phyloP scores from a whole-genome alignment of 176 grass and related monocot genomes.

The Thinopyrum elongatum region DNA sequence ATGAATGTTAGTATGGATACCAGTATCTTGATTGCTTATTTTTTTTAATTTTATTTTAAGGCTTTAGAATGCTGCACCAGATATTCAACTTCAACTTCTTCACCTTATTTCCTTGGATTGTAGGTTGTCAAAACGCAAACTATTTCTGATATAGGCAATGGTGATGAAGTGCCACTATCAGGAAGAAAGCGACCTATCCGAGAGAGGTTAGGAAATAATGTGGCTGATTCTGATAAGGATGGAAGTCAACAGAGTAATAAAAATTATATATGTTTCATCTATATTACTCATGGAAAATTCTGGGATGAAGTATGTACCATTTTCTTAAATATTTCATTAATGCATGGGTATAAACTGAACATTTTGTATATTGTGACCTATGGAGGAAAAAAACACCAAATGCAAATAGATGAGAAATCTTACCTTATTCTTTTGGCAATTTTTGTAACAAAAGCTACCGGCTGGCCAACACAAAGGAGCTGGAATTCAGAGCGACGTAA shows the following conservation, averaged over 20 bases:
- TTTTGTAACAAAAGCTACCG: slow-evolving; percentile 1
- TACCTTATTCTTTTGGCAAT: neutral
- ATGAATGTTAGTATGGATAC: slow-evolving; percentile 1
- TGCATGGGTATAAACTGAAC: slow-evolving; percentile 28
- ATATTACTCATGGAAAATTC: slow-evolving; percentile 17
- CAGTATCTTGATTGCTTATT: neutral
- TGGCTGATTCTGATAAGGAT: slow-evolving; percentile 33
- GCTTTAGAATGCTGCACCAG: neutral
- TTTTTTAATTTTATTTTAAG: neutral
- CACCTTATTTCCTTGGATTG: neutral
- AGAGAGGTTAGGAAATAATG: slow-evolving; percentile 57
- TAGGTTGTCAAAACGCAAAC: slow-evolving; percentile 65
- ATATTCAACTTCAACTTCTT: slow-evolving; percentile 19
- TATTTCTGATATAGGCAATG: slow-evolving; percentile 26
- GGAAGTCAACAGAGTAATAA: slow-evolving; percentile 44
- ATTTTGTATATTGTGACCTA: neutral
- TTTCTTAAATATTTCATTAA: slow-evolving; percentile 8
- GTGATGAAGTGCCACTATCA: slow-evolving; percentile 24
- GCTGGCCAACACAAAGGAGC: no score
- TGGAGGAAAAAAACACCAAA: neutral
- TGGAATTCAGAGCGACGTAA: neutral
- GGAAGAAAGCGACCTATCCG: slow-evolving; percentile 41
- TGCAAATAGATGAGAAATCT: neutral
- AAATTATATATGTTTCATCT: slow-evolving; percentile 31
- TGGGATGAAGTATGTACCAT: slow-evolving; percentile 71